Conservation (phyloP, 495 filamentous ascomycete genomes). For the Pseudotulostoma volvatum region DNA sequence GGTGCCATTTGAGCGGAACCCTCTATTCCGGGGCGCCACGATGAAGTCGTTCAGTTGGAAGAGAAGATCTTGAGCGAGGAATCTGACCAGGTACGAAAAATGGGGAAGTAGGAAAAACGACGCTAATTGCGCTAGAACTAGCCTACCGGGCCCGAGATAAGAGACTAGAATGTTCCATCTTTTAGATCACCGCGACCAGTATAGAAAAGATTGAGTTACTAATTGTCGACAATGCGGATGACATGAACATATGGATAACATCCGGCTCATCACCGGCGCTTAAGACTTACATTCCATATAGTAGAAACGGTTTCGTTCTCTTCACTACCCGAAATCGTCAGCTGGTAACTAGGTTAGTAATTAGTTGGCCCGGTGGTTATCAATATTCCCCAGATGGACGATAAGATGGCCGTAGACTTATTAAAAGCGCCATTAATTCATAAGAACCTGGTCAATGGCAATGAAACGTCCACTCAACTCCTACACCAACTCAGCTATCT, state of each 20-base stretch:
- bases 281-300: slow-evolving; percentile 3
- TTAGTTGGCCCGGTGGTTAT: slow-evolving; percentile 4
- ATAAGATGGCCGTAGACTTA: slow-evolving; percentile 8
- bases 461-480: slow-evolving; percentile 7
- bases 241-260: slow-evolving; percentile 3
- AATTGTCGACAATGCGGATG: slow-evolving; percentile 13
- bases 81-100: too few relatives aligned
- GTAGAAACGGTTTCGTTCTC: slow-evolving; percentile 4
- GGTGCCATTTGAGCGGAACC: too few relatives aligned
- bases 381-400: slow-evolving; percentile 4
- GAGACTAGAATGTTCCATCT: too few relatives aligned
- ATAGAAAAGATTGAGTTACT: too few relatives aligned
- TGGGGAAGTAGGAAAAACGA: too few relatives aligned
- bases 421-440: slow-evolving; percentile 9
- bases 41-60: too few relatives aligned
- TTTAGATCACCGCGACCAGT: too few relatives aligned
- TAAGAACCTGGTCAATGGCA: slow-evolving; percentile 3
- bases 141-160: too few relatives aligned
- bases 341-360: slow-evolving; percentile 8
- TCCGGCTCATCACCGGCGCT: slow-evolving; percentile 1
- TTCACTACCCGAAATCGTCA: slow-evolving; percentile 13
- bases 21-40: too few relatives aligned
- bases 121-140: too few relatives aligned
- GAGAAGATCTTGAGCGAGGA: too few relatives aligned
- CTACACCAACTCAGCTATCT: slow-evolving; percentile 18